Evolutionary conservation across 1,284 basidiomycete species (phyloP).

Genomic region (Rhodotorula mucilaginosa): DNA sequence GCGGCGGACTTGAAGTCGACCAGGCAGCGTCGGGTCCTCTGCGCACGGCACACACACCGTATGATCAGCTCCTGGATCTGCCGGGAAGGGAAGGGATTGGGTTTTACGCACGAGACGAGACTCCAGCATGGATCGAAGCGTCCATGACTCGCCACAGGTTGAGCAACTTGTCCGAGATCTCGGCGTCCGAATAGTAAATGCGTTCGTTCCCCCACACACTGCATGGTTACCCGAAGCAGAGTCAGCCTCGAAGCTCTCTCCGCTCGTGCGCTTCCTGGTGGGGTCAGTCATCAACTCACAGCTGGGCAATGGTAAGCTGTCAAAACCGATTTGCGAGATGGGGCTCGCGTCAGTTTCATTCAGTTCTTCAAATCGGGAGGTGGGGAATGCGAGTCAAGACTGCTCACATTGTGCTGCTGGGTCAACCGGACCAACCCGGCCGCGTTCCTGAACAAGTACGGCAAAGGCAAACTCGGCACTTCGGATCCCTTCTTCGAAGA

Average conservation of each 20-base stretch:
- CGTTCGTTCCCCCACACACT: conserved; percentile 94
- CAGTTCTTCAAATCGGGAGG: neutral
- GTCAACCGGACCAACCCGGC: conserved; percentile 73
- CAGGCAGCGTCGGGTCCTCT: conserved; percentile 73
- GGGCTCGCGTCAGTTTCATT: neutral
- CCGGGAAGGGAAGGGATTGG: neutral
- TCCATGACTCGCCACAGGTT: conserved; percentile 82
- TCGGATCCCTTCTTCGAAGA: neutral
- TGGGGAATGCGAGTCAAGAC: neutral
- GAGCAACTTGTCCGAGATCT: conserved; percentile 62
- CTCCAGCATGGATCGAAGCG: conserved; percentile 82
- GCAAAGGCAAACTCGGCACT: conserved; percentile 55
- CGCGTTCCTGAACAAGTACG: conserved; percentile 79
- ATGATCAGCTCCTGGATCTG: neutral
- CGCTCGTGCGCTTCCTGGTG: neutral
- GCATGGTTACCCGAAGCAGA: neutral
- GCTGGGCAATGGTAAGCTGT: conserved; percentile 77
- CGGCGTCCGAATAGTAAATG: conserved; percentile 70
- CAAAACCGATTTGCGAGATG: too few species aligned
- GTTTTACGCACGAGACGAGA: conserved; percentile 58
- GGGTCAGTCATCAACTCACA: conserved; percentile 9
- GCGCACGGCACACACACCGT: neutral
- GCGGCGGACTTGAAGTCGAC: conserved; percentile 72
- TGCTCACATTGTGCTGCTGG: conserved; percentile 72
- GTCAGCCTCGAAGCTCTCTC: neutral